Percentiles rank a stretch among this genome's conserved stretches.
Evolutionary conservation across 306 rosid species (phyloP).

Genomic region (Biancaea sappan): DNA sequence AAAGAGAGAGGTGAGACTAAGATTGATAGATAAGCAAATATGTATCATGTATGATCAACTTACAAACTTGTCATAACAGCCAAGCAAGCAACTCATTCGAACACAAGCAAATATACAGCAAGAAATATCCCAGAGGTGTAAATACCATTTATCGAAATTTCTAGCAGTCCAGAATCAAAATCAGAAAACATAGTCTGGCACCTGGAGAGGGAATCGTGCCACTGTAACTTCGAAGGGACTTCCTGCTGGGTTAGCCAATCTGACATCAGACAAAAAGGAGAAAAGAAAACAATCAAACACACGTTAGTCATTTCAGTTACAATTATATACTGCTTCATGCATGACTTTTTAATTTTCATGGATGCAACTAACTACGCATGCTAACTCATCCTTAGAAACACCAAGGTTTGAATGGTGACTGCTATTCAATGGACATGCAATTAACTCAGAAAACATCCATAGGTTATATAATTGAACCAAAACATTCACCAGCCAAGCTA

Average conservation of each 20-base stretch:
- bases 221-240: slow-evolving; percentile 66
- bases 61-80: slow-evolving; percentile 16
- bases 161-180: slow-evolving; percentile 11
- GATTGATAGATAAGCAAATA: not conserved
- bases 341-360: slow-evolving; percentile 2
- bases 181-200: slow-evolving; percentile 85
- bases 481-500: not conserved
- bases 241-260: slow-evolving; percentile 56
- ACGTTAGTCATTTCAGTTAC: not conserved
- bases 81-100: slow-evolving; percentile 11
- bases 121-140: slow-evolving; percentile 22
- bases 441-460: not conserved
- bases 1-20: not conserved
- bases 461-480: not conserved
- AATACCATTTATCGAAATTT: slow-evolving; percentile 13
- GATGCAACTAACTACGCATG: not conserved
- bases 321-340: slow-evolving; percentile 8
- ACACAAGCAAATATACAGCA: not conserved
- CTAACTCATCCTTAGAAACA: slow-evolving; percentile 17
- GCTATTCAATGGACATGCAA: not conserved
- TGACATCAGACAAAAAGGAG: slow-evolving; percentile 34
- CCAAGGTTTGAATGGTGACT: slow-evolving; percentile 1
- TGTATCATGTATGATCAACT: not conserved
- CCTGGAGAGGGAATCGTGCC: slow-evolving; percentile 68
- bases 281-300: not conserved